Evolutionary conservation across 169 alveolate genomes (phyloP).

Genomic region (Plasmodium gaboni): DNA sequence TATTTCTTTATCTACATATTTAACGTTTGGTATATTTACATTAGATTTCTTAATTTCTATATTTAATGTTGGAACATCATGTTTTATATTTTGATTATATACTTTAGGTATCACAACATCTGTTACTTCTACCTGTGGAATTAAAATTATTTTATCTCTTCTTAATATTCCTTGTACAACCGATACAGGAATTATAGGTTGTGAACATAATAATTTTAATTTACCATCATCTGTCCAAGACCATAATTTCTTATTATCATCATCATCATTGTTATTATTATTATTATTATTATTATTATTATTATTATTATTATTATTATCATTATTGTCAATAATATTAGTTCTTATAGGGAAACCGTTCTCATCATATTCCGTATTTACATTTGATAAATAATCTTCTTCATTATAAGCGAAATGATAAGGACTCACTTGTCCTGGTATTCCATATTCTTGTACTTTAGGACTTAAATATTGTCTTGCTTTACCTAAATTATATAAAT

Average conservation of each 20-base stretch:
- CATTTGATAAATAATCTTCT: conserved; percentile 23
- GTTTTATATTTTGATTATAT: conserved; percentile 88
- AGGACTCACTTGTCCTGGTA: conserved; percentile 76
- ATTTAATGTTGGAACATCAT: conserved; percentile 87
- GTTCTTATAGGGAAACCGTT: conserved; percentile 34
- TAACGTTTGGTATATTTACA: conserved; percentile 86
- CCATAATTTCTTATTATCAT: conserved; percentile 82
- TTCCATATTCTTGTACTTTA: conserved; percentile 11
- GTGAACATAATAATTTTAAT: conserved; percentile 81
- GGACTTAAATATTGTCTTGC: conserved; percentile 38
- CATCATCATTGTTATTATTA: background rate
- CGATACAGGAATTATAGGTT: conserved; percentile 89
- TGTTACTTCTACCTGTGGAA: conserved; percentile 88
- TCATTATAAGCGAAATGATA: conserved; percentile 41
- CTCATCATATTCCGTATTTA: conserved; percentile 53
- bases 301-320: background rate
- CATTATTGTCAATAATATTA: background rate
- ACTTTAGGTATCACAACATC: conserved; percentile 89
- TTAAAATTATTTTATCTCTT: conserved; percentile 88
- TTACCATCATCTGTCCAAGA: conserved; percentile 85
- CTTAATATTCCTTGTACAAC: conserved; percentile 89
- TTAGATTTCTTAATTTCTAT: conserved; percentile 82
- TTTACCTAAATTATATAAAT: conserved; percentile 55
- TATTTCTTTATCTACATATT: conserved; percentile 88
- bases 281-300: too few relatives aligned